Evolutionary conservation across 106 monocot genomes (phyloP), one percentile per base, ranked within the genome.

Genomic region (Acanthochlamys bracteata): DNA sequence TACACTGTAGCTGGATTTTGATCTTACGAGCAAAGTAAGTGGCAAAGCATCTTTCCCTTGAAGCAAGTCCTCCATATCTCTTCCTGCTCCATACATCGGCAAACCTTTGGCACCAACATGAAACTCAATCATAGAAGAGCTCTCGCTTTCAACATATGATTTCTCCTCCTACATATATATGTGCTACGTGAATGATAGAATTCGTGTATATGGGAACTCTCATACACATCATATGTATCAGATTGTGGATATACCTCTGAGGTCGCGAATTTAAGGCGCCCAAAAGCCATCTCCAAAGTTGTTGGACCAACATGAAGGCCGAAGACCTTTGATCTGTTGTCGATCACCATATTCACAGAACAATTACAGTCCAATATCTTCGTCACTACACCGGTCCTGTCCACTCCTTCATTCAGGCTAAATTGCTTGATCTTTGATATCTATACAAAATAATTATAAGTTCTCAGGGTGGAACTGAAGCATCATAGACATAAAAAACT

Each of bases 71-170:
- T 93, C 69, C 88, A 93, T 89, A 47, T 46, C 59, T 3, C 80
- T n/a, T 1, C 93, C 93, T 0, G 93, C 93, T 11, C 81, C 93
- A 52, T 93, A 93, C 72, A 93, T 66, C 10, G 88, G 80, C 24
- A 55, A 78, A 42, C 76, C 71, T 43, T 71, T 80, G 2, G 68
- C 68, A n/a, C 69, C 73, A 7, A 88, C 70, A 22, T 54, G 67
- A 0, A 85, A 54, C 11, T 22, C 25, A 7, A 68, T 0, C 2
- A 47, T 65, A 22, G 24, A 66, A 1, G 65, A 64, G 56, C 71
- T 71, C 39, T 20, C 41, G 10, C 59, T 71, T 19, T 55, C 49
- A 4, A 89, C 73, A 26, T 80, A 85, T 3, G 65, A 68, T 25
- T 54, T 64, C 7, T 71, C 43, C 15, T 61, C 79, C 82, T 82